Percentiles rank a stretch among this genome's conserved stretches.
These are phyloP conservation scores for Coniochaeta prunicola DNA, from an alignment of 2,329 filamentous ascomycete species.

Conservation along the genomic window DNA sequence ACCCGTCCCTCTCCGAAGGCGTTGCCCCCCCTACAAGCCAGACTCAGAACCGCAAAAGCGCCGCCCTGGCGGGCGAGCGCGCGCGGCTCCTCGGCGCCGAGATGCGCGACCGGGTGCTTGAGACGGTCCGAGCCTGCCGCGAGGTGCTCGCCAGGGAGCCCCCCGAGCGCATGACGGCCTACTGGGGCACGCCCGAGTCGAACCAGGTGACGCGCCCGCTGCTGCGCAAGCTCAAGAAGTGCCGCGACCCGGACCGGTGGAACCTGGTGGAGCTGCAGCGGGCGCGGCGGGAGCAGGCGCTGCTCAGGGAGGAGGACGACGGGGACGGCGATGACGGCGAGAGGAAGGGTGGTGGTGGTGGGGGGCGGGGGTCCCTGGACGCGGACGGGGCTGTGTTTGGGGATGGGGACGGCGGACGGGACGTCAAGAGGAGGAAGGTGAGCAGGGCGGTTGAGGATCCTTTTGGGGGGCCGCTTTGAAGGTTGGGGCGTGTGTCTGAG, in stretches of 20 bases:
- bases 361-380: not conserved
- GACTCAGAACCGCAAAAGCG: conserved; percentile 5
- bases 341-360: conserved; percentile 7
- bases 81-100: conserved; percentile 18
- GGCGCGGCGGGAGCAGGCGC: conserved; percentile 49
- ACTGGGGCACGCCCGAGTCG: conserved; percentile 44
- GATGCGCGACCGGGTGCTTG: conserved; percentile 40
- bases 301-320: conserved; percentile 26
- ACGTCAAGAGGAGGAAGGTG: conserved; percentile 40
- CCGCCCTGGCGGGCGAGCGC: conserved; percentile 7
- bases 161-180: conserved; percentile 45
- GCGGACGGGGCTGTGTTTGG: conserved; percentile 42
- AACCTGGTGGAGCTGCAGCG: conserved; percentile 64
- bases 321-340: conserved; percentile 15
- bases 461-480: conserved; percentile 36
- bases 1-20: conserved; percentile 15
- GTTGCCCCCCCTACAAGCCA: conserved; percentile 14
- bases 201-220: conserved; percentile 48
- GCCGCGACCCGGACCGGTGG: conserved; percentile 65
- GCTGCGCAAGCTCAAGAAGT: conserved; percentile 63
- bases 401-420: conserved; percentile 17
- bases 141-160: conserved; percentile 49
- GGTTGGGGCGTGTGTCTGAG: not conserved
- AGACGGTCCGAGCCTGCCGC: conserved; percentile 41
- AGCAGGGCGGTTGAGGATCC: conserved; percentile 30